Base-by-base conservation (phyloP, 2,329 filamentous ascomycete species). In the Didymella arachidicola region DNA sequence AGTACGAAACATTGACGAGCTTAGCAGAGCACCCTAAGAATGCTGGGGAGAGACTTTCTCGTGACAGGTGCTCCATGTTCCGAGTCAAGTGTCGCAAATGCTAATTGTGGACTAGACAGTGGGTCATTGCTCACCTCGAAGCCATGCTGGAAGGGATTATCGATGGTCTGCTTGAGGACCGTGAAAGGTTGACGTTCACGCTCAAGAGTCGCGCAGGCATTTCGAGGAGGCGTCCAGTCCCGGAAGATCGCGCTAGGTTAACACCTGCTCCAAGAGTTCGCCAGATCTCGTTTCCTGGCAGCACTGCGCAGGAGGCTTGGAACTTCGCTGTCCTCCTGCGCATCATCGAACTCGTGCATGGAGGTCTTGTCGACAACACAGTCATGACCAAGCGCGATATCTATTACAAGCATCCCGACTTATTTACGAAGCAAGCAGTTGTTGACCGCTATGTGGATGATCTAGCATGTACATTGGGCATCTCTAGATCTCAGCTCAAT, bases 401-500 rank as follows among this genome's bases (percentile, higher is more conserved):
- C 4, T 96, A 89, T 74, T 96, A 96, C 71, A 87, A 91, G 66
- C 84, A 93, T 64, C 86, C 88, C 4, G 83, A 87, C 10, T 79
- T 96, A 0, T 96, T 95, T 69, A 81, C 83, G 19, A 87, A 81
- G 48, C 92, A 95, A 72, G 72, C 76, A 16, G 81, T 86, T 14
- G 90, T 95, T 0, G 88, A 95, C 71, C 81, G 82, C 29, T 86
- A 91, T 44, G 85, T 95, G 0, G 90, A 95, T 67, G 88, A 91
- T 62, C 78, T 96, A 34, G 89, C 91, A 0, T 86, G 83, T 54
- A 92, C 90, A 0, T 83, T 95, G 16, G 82, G 83, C 0, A 78
- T 91, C 8, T 80, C 85, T 6, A 84, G 92, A 32, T 82, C 85
- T 54, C 81, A 84, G 16, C 78, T 95, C 19, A 92, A 92, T 59